Evolutionary conservation across 768 basidiomycete species (phyloP).

Genomic region (Polyporus arcularius): DNA sequence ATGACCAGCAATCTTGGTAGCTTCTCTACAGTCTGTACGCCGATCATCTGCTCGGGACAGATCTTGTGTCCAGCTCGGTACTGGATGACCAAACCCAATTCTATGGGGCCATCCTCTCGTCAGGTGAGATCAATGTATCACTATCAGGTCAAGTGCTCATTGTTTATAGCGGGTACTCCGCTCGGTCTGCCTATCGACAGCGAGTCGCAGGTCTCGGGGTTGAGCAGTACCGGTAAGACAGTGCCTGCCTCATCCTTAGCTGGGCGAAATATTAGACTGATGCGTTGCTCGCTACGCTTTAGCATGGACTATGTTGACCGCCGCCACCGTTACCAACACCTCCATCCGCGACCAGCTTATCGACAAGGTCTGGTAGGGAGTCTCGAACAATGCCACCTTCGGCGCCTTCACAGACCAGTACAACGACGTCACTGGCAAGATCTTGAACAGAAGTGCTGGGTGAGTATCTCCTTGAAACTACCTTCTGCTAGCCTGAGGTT

Average conservation of each 20-base stretch:
- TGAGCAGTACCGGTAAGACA: slow-evolving; percentile 3
- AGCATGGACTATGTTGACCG: slow-evolving; percentile 20
- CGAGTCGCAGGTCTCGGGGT: neutral
- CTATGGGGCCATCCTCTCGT: neutral
- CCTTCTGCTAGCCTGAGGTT: too few species aligned
- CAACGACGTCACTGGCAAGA: neutral
- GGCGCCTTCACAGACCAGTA: slow-evolving; percentile 14
- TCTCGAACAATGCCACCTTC: slow-evolving; percentile 2
- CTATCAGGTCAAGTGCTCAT: too few species aligned
- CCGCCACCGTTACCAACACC: slow-evolving; percentile 11
- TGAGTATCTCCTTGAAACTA: neutral
- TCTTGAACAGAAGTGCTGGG: slow-evolving; percentile 4
- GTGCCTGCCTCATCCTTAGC: too few species aligned
- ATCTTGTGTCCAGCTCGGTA: neutral
- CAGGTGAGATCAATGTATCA: neutral
- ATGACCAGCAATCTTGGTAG: slow-evolving; percentile 13
- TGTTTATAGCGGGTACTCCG: neutral
- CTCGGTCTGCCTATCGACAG: slow-evolving; percentile 12
- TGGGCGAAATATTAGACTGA: too few species aligned
- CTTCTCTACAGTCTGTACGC: slow-evolving; percentile 21
- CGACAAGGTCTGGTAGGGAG: slow-evolving; percentile 3
- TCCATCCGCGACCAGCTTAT: slow-evolving; percentile 11
- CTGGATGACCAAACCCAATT: slow-evolving; percentile 8
- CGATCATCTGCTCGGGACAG: slow-evolving; percentile 12
- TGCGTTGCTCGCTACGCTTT: neutral